phyloP scores from a whole-genome alignment of 2,329 filamentous ascomycete species.

The Neofusicoccum sp. region DNA sequence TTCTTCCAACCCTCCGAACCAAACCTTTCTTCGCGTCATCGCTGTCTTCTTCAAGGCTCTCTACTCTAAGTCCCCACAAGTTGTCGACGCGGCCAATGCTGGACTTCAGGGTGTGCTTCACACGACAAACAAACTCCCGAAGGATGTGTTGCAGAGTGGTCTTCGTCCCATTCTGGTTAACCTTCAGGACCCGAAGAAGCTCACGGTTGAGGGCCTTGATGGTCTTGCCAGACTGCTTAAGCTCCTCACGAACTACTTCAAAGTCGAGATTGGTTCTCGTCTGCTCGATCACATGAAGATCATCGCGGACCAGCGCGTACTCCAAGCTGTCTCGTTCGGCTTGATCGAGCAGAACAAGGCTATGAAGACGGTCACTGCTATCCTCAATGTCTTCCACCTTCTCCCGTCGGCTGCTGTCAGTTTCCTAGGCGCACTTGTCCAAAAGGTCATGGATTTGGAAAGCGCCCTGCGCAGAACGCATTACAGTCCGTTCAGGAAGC shows the following conservation, averaged over 20 bases:
- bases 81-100: slow-evolving; percentile 89
- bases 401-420: slow-evolving; percentile 83
- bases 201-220: slow-evolving; percentile 86
- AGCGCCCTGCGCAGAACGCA: slow-evolving; percentile 80
- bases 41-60: slow-evolving; percentile 97
- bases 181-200: slow-evolving; percentile 85
- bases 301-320: slow-evolving; percentile 73
- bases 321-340: slow-evolving; percentile 91
- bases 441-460: slow-evolving; percentile 87
- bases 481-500: slow-evolving; percentile 85
- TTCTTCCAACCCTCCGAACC: slow-evolving; percentile 68
- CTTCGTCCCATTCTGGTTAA: slow-evolving; percentile 94
- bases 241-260: slow-evolving; percentile 96
- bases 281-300: slow-evolving; percentile 92
- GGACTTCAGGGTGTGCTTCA: slow-evolving; percentile 84
- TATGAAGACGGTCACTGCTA: slow-evolving; percentile 93
- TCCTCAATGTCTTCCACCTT: slow-evolving; percentile 97
- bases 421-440: slow-evolving; percentile 87
- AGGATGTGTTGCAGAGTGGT: slow-evolving; percentile 91
- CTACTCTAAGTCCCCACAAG: slow-evolving; percentile 88
- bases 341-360: slow-evolving; percentile 88
- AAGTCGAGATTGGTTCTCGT: slow-evolving; percentile 91
- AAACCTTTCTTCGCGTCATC: slow-evolving; percentile 66
- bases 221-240: slow-evolving; percentile 87
- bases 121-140: slow-evolving; percentile 87